Evolutionary conservation across 305 asterid genomes (phyloP).

Genomic region (Stenogyne calaminthoides): DNA sequence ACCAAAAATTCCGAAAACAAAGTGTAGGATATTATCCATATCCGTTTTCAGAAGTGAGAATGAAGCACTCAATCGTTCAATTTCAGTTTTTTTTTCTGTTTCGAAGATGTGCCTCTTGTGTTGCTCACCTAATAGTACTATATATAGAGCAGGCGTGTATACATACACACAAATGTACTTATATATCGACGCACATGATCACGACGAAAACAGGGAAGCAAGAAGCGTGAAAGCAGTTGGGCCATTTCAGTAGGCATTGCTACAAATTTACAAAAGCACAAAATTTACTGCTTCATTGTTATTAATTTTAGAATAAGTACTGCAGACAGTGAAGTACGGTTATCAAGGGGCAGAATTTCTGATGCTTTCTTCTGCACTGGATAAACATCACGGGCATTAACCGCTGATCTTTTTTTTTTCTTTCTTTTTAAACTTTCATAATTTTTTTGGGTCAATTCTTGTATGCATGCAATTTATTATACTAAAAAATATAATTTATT

Average conservation of each 20-base stretch:
- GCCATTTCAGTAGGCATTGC: background rate
- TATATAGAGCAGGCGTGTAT: background rate
- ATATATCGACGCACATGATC: background rate
- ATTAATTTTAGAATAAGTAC: background rate
- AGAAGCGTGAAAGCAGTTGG: slow-evolving; percentile 21
- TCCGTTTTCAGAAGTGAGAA: background rate
- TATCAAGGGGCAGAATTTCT: slow-evolving; percentile 13
- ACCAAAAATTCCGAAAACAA: slow-evolving; percentile 74
- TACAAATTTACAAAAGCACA: slow-evolving; percentile 23
- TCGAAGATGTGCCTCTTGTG: slow-evolving; percentile 9
- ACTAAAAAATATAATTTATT: too few relatives aligned
- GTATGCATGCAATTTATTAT: too few relatives aligned
- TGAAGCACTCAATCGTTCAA: background rate
- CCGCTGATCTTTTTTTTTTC: background rate
- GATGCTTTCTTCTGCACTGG: slow-evolving; percentile 10
- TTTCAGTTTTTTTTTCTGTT: background rate
- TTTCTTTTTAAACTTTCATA: background rate
- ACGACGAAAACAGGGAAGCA: slow-evolving; percentile 6
- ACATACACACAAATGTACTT: background rate
- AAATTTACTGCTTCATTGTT: slow-evolving; percentile 12
- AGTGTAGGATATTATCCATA: slow-evolving; percentile 46
- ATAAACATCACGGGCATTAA: slow-evolving; percentile 23
- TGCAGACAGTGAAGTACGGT: background rate
- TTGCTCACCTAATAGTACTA: background rate
- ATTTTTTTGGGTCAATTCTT: too few relatives aligned